Evolutionary conservation across 495 filamentous ascomycete genomes (phyloP).

Genomic region (Penicillium subrubescens): DNA sequence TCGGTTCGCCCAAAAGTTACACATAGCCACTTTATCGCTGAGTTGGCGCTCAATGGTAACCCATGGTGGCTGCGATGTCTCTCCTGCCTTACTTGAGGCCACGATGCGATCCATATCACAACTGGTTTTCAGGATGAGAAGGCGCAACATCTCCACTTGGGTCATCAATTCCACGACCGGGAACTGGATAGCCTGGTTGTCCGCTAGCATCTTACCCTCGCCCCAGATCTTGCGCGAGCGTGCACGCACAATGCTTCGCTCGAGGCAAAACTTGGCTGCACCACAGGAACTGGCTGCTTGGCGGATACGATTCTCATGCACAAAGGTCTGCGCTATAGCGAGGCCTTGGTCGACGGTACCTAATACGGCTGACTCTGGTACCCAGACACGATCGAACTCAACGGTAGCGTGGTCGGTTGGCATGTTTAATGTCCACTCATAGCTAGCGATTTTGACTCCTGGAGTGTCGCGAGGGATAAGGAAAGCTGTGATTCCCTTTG

Average conservation of each 20-base stretch:
- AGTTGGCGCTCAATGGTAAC: constrained; percentile 55
- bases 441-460: constrained; percentile 52
- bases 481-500: constrained; percentile 59
- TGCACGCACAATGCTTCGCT: constrained; percentile 55
- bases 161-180: constrained; percentile 61
- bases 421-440: constrained; percentile 66
- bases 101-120: constrained; percentile 59
- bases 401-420: constrained; percentile 62
- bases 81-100: constrained; percentile 21
- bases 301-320: constrained; percentile 63
- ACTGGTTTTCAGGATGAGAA: constrained; percentile 62
- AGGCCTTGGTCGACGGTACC: constrained; percentile 51
- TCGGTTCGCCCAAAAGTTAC: constrained; percentile 64
- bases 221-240: constrained; percentile 55
- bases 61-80: constrained; percentile 25
- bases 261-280: constrained; percentile 57
- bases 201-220: constrained; percentile 45
- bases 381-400: constrained; percentile 49
- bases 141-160: constrained; percentile 59
- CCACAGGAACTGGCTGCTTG: constrained; percentile 62
- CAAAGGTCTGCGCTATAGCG: constrained; percentile 61
- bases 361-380: constrained; percentile 50
- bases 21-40: constrained; percentile 61
- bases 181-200: constrained; percentile 63
- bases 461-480: constrained; percentile 49